Base-by-base conservation (phyloP, 352 stramenopile species). In the Elongisporangium undulatum region DNA sequence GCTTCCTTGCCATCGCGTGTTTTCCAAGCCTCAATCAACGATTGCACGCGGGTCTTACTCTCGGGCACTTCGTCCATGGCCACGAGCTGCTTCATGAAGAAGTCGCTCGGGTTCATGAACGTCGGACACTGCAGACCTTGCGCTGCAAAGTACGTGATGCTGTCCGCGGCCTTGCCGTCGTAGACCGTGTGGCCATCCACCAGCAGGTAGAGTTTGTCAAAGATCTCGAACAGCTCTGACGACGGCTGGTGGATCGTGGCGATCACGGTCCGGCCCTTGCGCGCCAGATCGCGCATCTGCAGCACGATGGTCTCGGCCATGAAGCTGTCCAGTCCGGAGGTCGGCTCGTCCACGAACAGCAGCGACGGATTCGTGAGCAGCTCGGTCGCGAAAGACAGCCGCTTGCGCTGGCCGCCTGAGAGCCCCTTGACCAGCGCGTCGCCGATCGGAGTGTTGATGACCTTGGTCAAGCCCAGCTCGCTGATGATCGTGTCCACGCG, bases 221-320 rank as follows among this genome's bases (percentile, higher is more conserved):
- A 79, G 34, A 79, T 56, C 23, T 55, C 62, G 45, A 79, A 79
- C 38, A 79, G 56, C 39, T 79, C 69, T 3, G 70, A 85, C 56
- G 75, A 88, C 9, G 89, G 89, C 60, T 82, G 71, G 52, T 97
- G 89, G 68, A 97, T 97, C 6, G 90, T 89, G 39, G 82, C 73
- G 55, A 97, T 71, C 38, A 97, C 72, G 9, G 87, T 97, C 52
- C 89, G 86, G 4, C 87, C 84, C 29, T 71, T 63, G 60, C 90
- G 77, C 0, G 85, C 84, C 24, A 96, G 71, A 38, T 85, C 75
- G 21, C 65, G 58, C 67, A 83, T 67, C 29, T 62, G 49, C 6
- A 70, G 29, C 12, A 77, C 63, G 38, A 83, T 73, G 8, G 58
- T 69, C 60, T 75, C 66, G 23, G 72, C 72, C 66, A 75, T 78